phyloP scores from a whole-genome alignment of 1,284 basidiomycete genomes.

The Sporisorium reilianum region DNA sequence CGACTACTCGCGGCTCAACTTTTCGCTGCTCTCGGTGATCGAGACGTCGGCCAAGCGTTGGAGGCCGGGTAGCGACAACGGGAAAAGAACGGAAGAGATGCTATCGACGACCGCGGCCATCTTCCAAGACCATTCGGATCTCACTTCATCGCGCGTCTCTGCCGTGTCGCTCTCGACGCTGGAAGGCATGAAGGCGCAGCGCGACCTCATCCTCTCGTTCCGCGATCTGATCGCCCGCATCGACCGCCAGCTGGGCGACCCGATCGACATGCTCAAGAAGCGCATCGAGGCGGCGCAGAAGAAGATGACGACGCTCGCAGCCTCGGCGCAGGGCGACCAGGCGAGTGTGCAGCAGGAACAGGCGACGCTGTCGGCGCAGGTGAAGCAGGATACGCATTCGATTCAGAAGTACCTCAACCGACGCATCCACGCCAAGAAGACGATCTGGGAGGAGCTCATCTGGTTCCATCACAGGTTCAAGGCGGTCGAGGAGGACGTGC shows the following conservation, averaged over 20 bases:
- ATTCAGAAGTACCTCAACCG: constrained; percentile 47
- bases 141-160: constrained; percentile 32
- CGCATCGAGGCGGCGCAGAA: constrained; percentile 39
- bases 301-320: constrained; percentile 36
- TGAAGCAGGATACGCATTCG: constrained; percentile 37
- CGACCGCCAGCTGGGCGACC: constrained; percentile 45
- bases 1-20: constrained; percentile 50
- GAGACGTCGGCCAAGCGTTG: constrained; percentile 41
- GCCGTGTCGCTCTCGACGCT: constrained; percentile 34
- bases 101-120: constrained; percentile 27
- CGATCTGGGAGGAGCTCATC: constrained; percentile 49
- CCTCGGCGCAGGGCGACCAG: constrained; percentile 2
- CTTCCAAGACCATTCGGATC: constrained; percentile 42
- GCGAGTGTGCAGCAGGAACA: constrained; percentile 38
- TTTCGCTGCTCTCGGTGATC: constrained; percentile 41
- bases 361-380: constrained; percentile 34
- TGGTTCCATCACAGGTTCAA: constrained; percentile 48
- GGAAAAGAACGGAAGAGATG: constrained; percentile 38
- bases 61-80: constrained; percentile 43
- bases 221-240: constrained; percentile 45
- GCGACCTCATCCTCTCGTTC: constrained; percentile 50
- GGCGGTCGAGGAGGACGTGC: constrained; percentile 40
- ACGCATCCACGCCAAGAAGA: constrained; percentile 45
- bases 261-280: constrained; percentile 46
- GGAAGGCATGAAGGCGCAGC: constrained; percentile 46